Base-by-base conservation (phyloP, 192 early-diverging fungal species). In the Pilobolus umbonatus region DNA sequence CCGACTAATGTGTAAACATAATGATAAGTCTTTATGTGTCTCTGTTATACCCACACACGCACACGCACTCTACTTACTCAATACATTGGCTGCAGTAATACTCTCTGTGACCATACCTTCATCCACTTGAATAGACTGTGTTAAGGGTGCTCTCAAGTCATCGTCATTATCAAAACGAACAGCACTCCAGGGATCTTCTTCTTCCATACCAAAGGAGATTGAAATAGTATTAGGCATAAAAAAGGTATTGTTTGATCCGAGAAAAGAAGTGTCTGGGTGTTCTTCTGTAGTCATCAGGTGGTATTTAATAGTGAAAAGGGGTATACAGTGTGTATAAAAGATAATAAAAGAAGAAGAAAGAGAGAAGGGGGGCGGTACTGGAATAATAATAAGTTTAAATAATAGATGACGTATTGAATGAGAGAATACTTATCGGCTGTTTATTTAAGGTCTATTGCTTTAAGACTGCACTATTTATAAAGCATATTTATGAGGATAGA, bases 1-100 rank as follows among this genome's bases (percentile, higher is more conserved):
- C 78, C 77, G 32, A 72, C 74, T 76, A 24, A 36, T 25, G 26
- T 12, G 35, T 17, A 34, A 52, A 40, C 15, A 45, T 31, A 31
- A 14, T 11, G 19, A 22, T n/a, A 51, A 51, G 32, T n/a, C 9
- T 17, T 31, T 19, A 17, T 17, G 9, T 12, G 19, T 44, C 19
- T 17, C 15, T 19, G 14, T 44, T 44, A 12, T 44, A 3, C 22
- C 21, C 12, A 34, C 21, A 52, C n/a, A 48, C 25, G 32, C 15
- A 51, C n/a, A 52, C 26, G 30, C 19, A 19, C 22, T 53, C 35
- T 54, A 38, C 32, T 50, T 50, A 65, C 47, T 55, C 34, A 57
- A 58, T 32, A 56, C 38, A 39, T 40, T 51, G 39, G 34, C 34
- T 19, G 36, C 36, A 36, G 55, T 50, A 31, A 56, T 46, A 1